phyloP scores from a whole-genome alignment of 75 land plant species.

The Pinus albicaulis region DNA sequence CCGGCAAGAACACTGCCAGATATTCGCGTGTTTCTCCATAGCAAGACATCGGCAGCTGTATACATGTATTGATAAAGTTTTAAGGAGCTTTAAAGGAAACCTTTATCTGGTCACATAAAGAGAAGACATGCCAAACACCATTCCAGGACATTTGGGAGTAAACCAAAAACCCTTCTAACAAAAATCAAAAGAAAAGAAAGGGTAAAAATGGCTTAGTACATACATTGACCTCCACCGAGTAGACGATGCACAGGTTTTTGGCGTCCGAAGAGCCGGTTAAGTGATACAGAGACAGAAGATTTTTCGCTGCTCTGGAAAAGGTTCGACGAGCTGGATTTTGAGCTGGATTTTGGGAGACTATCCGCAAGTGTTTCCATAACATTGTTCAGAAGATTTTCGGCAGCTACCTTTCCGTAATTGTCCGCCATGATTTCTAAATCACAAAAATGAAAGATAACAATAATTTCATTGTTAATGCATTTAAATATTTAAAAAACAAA shows the following conservation, averaged over 20 bases:
- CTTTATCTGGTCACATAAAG: background rate
- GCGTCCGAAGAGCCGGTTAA: slow-evolving; percentile 70
- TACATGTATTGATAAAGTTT: background rate
- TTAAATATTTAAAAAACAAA: too few species aligned
- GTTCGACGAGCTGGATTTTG: slow-evolving; percentile 11
- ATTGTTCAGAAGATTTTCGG: slow-evolving; percentile 37
- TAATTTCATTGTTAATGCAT: too few species aligned
- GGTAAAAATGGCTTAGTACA: background rate
- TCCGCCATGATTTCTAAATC: too few species aligned
- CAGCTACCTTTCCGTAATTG: background rate
- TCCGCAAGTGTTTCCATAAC: slow-evolving; percentile 47
- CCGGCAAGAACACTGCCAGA: slow-evolving; percentile 57
- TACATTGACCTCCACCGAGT: slow-evolving; percentile 87
- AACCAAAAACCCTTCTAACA: background rate
- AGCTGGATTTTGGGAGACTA: slow-evolving; percentile 26
- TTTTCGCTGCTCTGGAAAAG: slow-evolving; percentile 35
- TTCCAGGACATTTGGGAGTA: background rate
- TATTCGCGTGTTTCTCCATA: slow-evolving; percentile 84
- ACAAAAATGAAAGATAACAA: too few species aligned
- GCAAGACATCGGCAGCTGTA: slow-evolving; percentile 83
- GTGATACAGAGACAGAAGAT: slow-evolving; percentile 21
- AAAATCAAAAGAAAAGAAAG: background rate
- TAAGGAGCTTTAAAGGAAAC: background rate
- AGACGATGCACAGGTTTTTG: slow-evolving; percentile 65
- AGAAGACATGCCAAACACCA: background rate